Evolutionary conservation across 257 asterid species (phyloP).

Genomic region (Gardenia jasminoides): DNA sequence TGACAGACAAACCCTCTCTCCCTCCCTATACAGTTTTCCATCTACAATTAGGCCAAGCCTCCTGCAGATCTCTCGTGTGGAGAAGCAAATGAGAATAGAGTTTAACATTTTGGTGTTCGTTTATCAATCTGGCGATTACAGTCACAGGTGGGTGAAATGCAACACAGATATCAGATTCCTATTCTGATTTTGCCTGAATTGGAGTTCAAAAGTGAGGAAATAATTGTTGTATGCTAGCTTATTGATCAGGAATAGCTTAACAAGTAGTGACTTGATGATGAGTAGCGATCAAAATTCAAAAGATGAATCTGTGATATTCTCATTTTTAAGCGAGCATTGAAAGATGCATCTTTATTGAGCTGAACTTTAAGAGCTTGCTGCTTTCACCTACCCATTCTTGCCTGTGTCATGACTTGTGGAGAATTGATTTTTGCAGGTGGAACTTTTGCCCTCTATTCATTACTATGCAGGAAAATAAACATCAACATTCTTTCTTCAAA

Average conservation of each 20-base stretch:
- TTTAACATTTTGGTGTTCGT: background rate
- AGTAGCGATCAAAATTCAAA: background rate
- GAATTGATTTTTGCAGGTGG: slow-evolving; percentile 40
- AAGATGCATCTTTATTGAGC: background rate
- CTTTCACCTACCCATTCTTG: background rate
- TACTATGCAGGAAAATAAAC: slow-evolving; percentile 55
- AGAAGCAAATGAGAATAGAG: background rate
- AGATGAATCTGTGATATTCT: background rate
- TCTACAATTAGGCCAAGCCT: background rate
- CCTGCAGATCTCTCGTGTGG: background rate
- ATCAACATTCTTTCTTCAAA: slow-evolving; percentile 40
- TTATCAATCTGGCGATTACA: background rate
- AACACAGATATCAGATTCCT: background rate
- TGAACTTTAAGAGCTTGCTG: background rate
- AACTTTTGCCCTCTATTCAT: slow-evolving; percentile 60
- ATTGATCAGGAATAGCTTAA: background rate
- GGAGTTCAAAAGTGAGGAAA: no score
- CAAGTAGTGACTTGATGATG: background rate
- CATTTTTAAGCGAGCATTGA: background rate
- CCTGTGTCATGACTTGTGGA: slow-evolving; percentile 4
- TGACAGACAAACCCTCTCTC: background rate
- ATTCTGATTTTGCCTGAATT: no score
- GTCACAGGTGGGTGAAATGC: background rate
- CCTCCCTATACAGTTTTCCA: background rate
- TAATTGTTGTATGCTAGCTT: background rate